phyloP scores from a whole-genome alignment of 148 eudicot genomes.

The Nyssa sinensis region DNA sequence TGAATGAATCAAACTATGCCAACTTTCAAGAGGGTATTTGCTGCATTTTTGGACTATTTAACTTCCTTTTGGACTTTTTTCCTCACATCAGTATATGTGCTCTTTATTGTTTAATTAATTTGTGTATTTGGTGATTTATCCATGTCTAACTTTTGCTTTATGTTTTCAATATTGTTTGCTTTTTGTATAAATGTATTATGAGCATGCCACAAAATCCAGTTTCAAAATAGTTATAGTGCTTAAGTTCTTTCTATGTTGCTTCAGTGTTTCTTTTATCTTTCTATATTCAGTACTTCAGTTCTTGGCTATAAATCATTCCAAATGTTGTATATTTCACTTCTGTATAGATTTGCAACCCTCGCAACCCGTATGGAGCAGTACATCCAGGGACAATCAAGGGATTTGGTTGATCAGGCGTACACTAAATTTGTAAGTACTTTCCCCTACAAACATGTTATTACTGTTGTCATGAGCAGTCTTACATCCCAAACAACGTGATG shows the following conservation, averaged over 20 bases:
- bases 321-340: slow-evolving; percentile 5
- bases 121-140: background rate
- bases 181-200: background rate
- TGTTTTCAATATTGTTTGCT: background rate
- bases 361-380: slow-evolving; percentile 99
- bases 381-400: slow-evolving; percentile 96
- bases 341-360: slow-evolving; percentile 81
- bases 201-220: background rate
- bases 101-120: background rate
- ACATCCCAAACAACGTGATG: background rate
- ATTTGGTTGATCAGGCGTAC: slow-evolving; percentile 96
- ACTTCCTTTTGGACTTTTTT: background rate
- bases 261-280: background rate
- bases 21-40: background rate
- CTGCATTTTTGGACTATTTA: background rate
- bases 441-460: background rate
- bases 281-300: background rate
- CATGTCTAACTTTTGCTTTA: background rate
- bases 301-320: background rate
- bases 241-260: background rate
- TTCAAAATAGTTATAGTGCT: background rate
- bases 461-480: background rate
- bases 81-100: background rate
- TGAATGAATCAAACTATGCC: no score
- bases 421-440: slow-evolving; percentile 76